Evolutionary conservation across 768 basidiomycete genomes (phyloP), one percentile per base, ranked within the genome.

Genomic region (Pisolithus sp.): DNA sequence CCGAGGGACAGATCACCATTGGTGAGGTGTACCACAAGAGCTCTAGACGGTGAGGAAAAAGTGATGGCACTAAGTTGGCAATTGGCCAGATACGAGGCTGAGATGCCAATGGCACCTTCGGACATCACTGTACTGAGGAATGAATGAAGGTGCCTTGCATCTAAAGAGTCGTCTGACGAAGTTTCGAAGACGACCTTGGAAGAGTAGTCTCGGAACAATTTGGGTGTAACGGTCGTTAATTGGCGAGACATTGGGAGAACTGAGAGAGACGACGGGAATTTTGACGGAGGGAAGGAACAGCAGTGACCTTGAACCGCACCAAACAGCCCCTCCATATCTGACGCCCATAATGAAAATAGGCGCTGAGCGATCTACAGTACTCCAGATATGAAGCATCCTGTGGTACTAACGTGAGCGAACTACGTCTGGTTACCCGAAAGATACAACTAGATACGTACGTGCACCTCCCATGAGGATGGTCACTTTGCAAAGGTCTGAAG

Each of bases 31-130:
- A 79, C 58, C 7, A 74, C 50, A 0, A 81, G 61, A 1, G 68
- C 70, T 0, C 54, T 59, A 0, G 68, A 62, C 5, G 53, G 41
- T 0, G 77, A 70, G 4, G 77, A 62, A 36, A 81, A 65, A 0
- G 76, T 75, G 1, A 80, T 57, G 0, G 60, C 58, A 0, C 62
- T 65, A 9, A 81, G 57, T 13, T 58, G 53, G 30, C 70, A 69
- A 5, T 65, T 62, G 0, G 65, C 10, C 3, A 66, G 71, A 53
- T 76, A 78, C 0, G 65, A 62, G 0, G 77, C 73, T 8, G 79
- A 70, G 5, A 81, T 53, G 4, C 79, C 79, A 26, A 77, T 52
- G 24, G 54, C 36, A 20, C 58, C 46, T 8, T 36, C 50, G 9
- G 44, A n/a, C 15, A 52, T 49, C 17, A 64, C 48, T 0, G 69